Evolutionary conservation across 257 asterid genomes (phyloP), one percentile per base, ranked within the genome.

Genomic region (Lycium ferocissimum): DNA sequence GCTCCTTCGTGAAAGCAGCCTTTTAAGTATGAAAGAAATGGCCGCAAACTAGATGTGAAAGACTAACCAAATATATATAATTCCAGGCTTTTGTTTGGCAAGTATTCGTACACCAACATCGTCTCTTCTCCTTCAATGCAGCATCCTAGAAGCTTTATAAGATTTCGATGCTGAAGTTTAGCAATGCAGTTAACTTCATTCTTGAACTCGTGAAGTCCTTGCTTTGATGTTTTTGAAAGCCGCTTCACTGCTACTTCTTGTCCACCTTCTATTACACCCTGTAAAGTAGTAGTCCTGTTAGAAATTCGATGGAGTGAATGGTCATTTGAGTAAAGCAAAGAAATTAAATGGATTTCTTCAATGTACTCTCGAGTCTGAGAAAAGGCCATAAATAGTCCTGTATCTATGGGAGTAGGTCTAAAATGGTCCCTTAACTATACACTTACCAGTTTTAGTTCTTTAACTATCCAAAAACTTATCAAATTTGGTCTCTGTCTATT

Each of bases 21-120:
- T 66, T 66, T 26, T 33, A 10, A 43, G 33, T 15, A 11, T 8
- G 61, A 49, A 49, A 75, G 61, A 75, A 62, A 51, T 38, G 66
- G 35, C 11, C 12, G 8, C 18, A 8, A 5, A 57, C 7, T 35
- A 49, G 76, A 54, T 75, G 40, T 63, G 75, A 67, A 79, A 56
- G 11, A 51, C 76, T 6, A 35, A 92, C 95, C 89, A 7, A 91
- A 90, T 4, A 92, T 78, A 40, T 86, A 86, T 20, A 81, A 69
- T 86, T 92, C 92, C 57, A 92, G 87, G 83, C 95, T 92, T 71
- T 73, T 88, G 71, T 92, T 89, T 40, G 87, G 85, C 93, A 91
- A 85, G 84, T 86, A 92, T 61, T 92, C 95, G 78, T 92, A 90
- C 45, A 92, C 84, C 88, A 90, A 63, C 79, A 89, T 89, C 62